A percentile compares a stretch with the other conserved stretches of the same genome.
These are phyloP conservation scores for Fusarium lyarnte DNA, from an alignment of 2,329 filamentous ascomycete species.

Conservation along the genomic window DNA sequence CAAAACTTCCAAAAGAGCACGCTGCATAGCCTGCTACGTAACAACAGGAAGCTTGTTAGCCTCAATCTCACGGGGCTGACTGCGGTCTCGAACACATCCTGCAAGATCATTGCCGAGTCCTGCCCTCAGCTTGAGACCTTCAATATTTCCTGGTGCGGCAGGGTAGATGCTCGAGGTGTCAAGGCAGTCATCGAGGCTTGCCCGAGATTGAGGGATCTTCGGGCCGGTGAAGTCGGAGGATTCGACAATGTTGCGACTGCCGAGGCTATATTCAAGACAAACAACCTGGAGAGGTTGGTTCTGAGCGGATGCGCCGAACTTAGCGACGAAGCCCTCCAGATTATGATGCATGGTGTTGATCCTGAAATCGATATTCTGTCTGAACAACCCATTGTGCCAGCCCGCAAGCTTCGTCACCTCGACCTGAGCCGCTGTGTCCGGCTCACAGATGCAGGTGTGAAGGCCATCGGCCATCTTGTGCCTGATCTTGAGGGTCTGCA, in stretches of 20 bases:
- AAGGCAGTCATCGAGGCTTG: constrained; percentile 78
- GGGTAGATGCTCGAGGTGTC: constrained; percentile 82
- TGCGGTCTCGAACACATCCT: constrained; percentile 82
- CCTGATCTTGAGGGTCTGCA: constrained; percentile 85
- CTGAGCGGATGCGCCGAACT: constrained; percentile 83
- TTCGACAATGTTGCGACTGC: constrained; percentile 81
- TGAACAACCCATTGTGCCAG: constrained; percentile 77
- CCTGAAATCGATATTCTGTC: constrained; percentile 85
- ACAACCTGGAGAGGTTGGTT: constrained; percentile 83
- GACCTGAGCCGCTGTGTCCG: constrained; percentile 82
- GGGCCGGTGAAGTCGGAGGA: constrained; percentile 82
- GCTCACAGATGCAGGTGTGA: constrained; percentile 78
- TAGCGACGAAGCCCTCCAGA: constrained; percentile 76
- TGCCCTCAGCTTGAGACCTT: constrained; percentile 85
- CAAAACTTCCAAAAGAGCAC: constrained; percentile 82
- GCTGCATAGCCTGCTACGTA: constrained; percentile 77
- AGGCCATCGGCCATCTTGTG: constrained; percentile 75
- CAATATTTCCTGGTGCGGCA: constrained; percentile 93
- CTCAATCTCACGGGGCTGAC: constrained; percentile 86
- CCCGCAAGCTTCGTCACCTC: constrained; percentile 82
- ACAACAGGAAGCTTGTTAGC: constrained; percentile 81
- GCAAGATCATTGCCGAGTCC: constrained; percentile 84
- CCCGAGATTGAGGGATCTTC: constrained; percentile 77
- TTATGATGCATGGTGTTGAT: constrained; percentile 78
- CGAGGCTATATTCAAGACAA: constrained; percentile 78